phyloP scores from a whole-genome alignment of 1,284 basidiomycete genomes.

The Rhodotorula sp. region DNA sequence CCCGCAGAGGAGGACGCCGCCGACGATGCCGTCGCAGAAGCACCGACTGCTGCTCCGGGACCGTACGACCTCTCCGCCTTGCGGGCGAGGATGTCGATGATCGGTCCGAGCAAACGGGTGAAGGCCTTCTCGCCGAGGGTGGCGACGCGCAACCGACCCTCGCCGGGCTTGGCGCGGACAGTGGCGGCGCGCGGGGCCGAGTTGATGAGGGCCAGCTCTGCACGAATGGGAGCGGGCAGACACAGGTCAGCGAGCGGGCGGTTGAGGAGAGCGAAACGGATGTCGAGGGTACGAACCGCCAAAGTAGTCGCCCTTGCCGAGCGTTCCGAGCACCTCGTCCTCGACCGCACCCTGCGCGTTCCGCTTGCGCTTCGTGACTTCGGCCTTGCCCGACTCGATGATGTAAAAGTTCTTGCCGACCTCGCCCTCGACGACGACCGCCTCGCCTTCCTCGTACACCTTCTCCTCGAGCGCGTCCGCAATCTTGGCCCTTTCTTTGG shows the following conservation, averaged over 20 bases:
- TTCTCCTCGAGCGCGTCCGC: slow-evolving; percentile 89
- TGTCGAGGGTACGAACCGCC: slow-evolving; percentile 65
- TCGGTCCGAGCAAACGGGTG: slow-evolving; percentile 86
- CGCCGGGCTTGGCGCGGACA: slow-evolving; percentile 67
- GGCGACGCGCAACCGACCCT: slow-evolving; percentile 76
- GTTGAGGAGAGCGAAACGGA: not conserved
- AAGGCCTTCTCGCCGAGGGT: slow-evolving; percentile 92
- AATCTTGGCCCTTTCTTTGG: slow-evolving; percentile 90
- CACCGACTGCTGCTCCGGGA: slow-evolving; percentile 16
- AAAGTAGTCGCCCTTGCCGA: slow-evolving; percentile 94
- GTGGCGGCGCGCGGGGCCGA: slow-evolving; percentile 88
- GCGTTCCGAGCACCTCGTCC: slow-evolving; percentile 69
- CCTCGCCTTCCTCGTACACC: slow-evolving; percentile 77
- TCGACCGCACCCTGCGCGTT: slow-evolving; percentile 56
- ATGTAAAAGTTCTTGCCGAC: slow-evolving; percentile 97
- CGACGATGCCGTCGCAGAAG: not conserved
- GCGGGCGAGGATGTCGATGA: slow-evolving; percentile 69
- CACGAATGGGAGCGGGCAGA: not conserved
- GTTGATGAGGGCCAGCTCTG: slow-evolving; percentile 80
- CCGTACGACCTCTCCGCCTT: slow-evolving; percentile 40
- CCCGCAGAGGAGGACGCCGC: not conserved
- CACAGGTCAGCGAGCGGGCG: not conserved
- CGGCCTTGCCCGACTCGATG: slow-evolving; percentile 86
- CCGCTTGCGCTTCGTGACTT: slow-evolving; percentile 73
- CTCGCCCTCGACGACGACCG: slow-evolving; percentile 88